Evolutionary conservation across 257 asterid genomes (phyloP).

Genomic region (Nicotiana obtusifolia): DNA sequence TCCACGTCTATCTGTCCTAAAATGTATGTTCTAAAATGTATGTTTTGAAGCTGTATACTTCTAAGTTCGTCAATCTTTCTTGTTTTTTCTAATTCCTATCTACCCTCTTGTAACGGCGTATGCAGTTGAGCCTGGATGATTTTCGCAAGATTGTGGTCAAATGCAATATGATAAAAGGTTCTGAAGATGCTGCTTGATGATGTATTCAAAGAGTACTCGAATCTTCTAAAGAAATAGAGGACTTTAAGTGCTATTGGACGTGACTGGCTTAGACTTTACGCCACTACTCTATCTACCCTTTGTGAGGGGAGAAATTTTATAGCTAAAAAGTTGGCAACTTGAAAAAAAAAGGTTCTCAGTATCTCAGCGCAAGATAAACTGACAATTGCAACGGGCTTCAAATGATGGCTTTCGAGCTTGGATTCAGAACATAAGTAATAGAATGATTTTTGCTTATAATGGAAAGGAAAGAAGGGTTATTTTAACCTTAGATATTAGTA

Average conservation of each 20-base stretch:
- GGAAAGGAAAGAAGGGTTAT: not conserved
- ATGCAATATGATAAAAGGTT: conserved; percentile 59
- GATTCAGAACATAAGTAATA: not conserved
- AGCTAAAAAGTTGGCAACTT: not conserved
- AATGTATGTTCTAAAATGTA: not conserved
- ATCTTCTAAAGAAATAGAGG: not conserved
- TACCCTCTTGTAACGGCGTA: not conserved
- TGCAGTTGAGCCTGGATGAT: conserved; percentile 68
- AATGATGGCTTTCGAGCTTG: not conserved
- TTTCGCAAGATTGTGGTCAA: conserved; percentile 63
- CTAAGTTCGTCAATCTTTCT: not conserved
- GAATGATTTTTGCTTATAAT: not conserved
- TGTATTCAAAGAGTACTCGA: not conserved
- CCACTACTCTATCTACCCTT: too few species aligned
- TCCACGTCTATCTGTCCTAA: not conserved
- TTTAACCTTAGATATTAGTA: not conserved
- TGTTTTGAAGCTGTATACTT: not conserved
- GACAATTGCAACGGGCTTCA: not conserved
- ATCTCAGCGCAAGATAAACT: not conserved
- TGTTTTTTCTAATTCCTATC: not conserved
- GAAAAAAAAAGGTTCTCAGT: not conserved
- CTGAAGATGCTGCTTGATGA: conserved; percentile 18
- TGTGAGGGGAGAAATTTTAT: not conserved
- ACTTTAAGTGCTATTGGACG: not conserved
- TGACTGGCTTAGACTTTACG: not conserved